A percentile compares a stretch with the other conserved stretches of the same genome.
phyloP scores from a whole-genome alignment of 768 basidiomycete species.

The Trametes punicea region DNA sequence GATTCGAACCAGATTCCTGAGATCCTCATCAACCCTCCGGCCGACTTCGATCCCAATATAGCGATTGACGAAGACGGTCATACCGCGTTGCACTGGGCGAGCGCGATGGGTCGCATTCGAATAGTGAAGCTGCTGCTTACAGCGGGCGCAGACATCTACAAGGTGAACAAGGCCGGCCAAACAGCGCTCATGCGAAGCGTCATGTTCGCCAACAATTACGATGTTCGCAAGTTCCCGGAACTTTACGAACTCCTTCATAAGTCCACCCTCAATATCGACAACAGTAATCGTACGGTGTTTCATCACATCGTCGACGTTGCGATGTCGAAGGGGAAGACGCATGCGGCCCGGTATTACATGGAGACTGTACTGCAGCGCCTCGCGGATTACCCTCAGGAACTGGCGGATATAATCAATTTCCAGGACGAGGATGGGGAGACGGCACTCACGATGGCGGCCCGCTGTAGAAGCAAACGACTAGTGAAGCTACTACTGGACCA shows the following conservation, averaged over 20 bases:
- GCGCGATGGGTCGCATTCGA: conserved; percentile 96
- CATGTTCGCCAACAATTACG: conserved; percentile 99
- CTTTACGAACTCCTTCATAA: conserved; percentile 94
- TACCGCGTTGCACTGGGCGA: conserved; percentile 96
- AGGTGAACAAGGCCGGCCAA: conserved; percentile 94
- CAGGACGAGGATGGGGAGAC: conserved; percentile 99
- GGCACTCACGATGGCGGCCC: conserved; percentile 92
- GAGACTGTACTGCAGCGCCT: conserved; percentile 88
- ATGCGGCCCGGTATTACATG: conserved; percentile 98
- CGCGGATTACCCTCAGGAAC: conserved; percentile 89
- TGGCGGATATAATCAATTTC: conserved; percentile 98
- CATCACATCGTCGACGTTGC: conserved; percentile 98
- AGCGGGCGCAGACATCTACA: conserved; percentile 94
- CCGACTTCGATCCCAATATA: conserved; percentile 93
- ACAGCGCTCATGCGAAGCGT: conserved; percentile 98
- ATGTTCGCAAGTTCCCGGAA: conserved; percentile 97
- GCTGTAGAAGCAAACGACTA: conserved; percentile 91
- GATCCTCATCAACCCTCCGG: conserved; percentile 81
- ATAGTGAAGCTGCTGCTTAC: conserved; percentile 92
- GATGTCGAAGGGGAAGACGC: conserved; percentile 95
- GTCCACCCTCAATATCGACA: conserved; percentile 99
- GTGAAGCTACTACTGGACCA: conserved; percentile 96
- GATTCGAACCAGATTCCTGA: conserved; percentile 90
- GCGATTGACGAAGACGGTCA: conserved; percentile 98
- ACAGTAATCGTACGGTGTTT: conserved; percentile 94